Base-by-base conservation (phyloP, 371 early-diverging fungal species). In the Apophysomyces elegans region DNA sequence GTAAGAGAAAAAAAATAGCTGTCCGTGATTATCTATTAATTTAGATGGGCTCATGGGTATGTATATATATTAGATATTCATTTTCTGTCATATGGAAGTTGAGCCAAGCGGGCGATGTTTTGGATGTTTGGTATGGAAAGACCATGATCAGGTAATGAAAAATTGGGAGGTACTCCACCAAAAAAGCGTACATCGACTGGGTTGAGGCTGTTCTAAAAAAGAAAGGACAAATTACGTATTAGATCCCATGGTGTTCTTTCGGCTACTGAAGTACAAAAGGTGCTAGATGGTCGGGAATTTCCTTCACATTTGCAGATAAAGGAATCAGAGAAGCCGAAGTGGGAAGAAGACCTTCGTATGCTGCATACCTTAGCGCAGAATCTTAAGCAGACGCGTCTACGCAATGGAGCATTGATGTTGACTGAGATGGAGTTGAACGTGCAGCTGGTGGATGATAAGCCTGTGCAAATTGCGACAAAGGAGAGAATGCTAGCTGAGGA, bases 331-430 rank as follows among this genome's bases (percentile, higher is more conserved):
- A 89, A 86, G 13, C 88, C 86, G 1, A 93, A 92, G 82, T 95
- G 90, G 58, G 95, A 92, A 70, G 95, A 95, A 91, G n/a, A 96
- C 94, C 12, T 99, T 97, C 5, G 99, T 95, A 65, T 88, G 98
- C 56, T 87, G 96, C 65, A 97, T 95, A 74, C 91, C 94, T 62
- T 99, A 47, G 93, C 96, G 45, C 93, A 96, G 71, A 86, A 86
- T 64, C 71, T 68, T 12, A 70, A 68, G 32, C 45, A 63, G 26
- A 50, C 56, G 4, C 73, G 71, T 8, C 41, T 38, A 3, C 50
- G 59, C 11, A 65, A 46, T 18, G 75, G 72, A 6, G 72, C 75
- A 3, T 44, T 71, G 44, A 60, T 69, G 38, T 43, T 75, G 44
- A 26, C 38, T 7, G 61, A 63, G 26, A 46, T n/a, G 36, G 59